Evolutionary conservation across 148 eudicot genomes (phyloP).

Genomic region (Pharnaceum exiguum): DNA sequence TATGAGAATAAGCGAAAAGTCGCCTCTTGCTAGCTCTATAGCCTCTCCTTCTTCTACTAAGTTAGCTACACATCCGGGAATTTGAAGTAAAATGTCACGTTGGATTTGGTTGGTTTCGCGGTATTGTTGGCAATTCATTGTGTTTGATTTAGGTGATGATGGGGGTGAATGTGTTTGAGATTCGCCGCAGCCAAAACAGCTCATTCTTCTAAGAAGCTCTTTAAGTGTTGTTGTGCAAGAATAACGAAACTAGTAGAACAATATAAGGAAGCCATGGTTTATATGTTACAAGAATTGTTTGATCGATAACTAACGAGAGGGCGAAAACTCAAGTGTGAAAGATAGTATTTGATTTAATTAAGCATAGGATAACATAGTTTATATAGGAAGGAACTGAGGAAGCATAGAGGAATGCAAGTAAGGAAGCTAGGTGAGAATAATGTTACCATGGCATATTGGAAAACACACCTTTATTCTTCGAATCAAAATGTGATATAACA

Average conservation of each 20-base stretch:
- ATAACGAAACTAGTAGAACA: not conserved
- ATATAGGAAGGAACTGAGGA: constrained; percentile 5
- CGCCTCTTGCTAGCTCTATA: constrained; percentile 51
- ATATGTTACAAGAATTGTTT: not conserved
- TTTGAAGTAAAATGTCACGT: constrained; percentile 46
- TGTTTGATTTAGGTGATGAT: constrained; percentile 6
- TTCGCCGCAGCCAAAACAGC: not conserved
- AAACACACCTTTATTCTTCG: constrained; percentile 7
- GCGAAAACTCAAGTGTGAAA: not conserved
- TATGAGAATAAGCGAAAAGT: constrained; percentile 45
- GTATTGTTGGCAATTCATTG: not conserved
- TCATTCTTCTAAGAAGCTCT: not conserved
- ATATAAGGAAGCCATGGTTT: constrained; percentile 7
- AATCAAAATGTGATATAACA: not conserved
- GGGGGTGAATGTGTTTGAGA: not conserved
- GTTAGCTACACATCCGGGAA: constrained; percentile 67
- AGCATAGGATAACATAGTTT: constrained; percentile 5
- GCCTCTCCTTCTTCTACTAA: constrained; percentile 82
- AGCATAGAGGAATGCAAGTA: constrained; percentile 5
- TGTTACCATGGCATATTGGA: not conserved
- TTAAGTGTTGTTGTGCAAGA: constrained; percentile 1
- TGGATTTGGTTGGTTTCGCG: constrained; percentile 22
- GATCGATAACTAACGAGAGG: not conserved
- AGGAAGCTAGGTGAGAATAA: constrained; percentile 5
- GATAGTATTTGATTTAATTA: not conserved